Percentiles rank a stretch among this genome's conserved stretches.
Conservation (phyloP, 169 alveolate species). For the Theileria orientalis region DNA sequence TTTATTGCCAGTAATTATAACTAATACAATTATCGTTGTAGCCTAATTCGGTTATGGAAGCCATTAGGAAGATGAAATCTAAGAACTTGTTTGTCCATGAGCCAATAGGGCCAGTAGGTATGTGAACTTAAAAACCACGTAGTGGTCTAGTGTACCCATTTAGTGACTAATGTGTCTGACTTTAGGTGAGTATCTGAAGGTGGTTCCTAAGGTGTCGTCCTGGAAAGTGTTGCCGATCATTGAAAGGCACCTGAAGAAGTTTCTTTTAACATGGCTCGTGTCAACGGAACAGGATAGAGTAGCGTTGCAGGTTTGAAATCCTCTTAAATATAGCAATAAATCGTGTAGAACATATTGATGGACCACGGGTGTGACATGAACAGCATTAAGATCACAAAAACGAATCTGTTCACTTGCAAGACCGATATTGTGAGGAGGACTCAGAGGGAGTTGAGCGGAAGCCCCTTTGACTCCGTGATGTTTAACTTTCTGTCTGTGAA, state of each 20-base stretch:
- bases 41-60: constrained; percentile 28
- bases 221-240: constrained; percentile 54
- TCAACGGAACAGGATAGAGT: constrained; percentile 57
- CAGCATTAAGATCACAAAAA: constrained; percentile 41
- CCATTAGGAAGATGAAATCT: constrained; percentile 18
- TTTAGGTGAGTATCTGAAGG: constrained; percentile 53
- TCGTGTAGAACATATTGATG: constrained; percentile 15
- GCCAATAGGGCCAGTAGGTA: constrained; percentile 65
- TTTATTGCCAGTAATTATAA: background rate
- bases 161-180: no score
- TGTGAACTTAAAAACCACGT: background rate
- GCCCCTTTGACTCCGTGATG: constrained; percentile 1
- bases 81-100: constrained; percentile 17
- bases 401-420: constrained; percentile 28
- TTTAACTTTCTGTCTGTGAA: constrained; percentile 27
- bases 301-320: constrained; percentile 16
- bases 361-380: constrained; percentile 43
- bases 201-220: constrained; percentile 36
- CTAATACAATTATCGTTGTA: no score
- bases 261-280: constrained; percentile 49
- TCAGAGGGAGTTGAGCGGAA: background rate
- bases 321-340: no score
- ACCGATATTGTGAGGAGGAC: constrained; percentile 14
- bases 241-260: constrained; percentile 48
- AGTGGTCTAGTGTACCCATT: background rate